Conservation (phyloP, 108 stramenopile genomes). For the Conticribra guillardii region DNA sequence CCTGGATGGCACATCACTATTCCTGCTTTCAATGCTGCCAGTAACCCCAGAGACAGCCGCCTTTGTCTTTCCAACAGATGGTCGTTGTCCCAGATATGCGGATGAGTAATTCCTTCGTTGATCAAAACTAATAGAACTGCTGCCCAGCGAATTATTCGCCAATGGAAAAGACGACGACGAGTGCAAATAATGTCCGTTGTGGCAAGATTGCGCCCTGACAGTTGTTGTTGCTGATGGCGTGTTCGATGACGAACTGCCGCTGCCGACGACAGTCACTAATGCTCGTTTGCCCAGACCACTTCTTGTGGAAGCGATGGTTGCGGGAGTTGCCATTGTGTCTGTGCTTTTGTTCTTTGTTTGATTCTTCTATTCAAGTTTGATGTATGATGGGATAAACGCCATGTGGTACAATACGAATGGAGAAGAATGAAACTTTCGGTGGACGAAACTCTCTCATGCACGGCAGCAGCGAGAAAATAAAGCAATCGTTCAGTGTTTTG, state of each 20-base stretch:
- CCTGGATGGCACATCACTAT: neutral
- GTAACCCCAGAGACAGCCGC: neutral
- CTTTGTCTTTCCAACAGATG: neutral
- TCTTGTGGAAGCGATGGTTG: neutral
- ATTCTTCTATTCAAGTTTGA: no score
- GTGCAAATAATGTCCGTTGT: neutral
- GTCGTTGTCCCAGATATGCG: neutral
- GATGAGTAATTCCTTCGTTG: neutral
- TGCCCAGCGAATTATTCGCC: neutral
- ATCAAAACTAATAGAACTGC: neutral
- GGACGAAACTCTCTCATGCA: no score
- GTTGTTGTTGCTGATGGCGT: neutral
- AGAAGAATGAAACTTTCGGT: no score
- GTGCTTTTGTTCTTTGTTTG: no score
- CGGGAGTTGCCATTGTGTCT: constrained; percentile 15
- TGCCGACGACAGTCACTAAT: neutral
- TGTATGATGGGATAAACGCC: no score
- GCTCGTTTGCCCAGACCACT: neutral
- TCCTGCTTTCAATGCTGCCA: neutral
- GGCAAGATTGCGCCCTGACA: neutral
- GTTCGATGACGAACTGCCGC: neutral
- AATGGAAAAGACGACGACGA: neutral
- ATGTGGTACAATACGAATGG: no score
- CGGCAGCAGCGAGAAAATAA: no score
- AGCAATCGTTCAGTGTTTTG: no score